phyloP scores from a whole-genome alignment of 495 filamentous ascomycete species.

The Podospora comata region DNA sequence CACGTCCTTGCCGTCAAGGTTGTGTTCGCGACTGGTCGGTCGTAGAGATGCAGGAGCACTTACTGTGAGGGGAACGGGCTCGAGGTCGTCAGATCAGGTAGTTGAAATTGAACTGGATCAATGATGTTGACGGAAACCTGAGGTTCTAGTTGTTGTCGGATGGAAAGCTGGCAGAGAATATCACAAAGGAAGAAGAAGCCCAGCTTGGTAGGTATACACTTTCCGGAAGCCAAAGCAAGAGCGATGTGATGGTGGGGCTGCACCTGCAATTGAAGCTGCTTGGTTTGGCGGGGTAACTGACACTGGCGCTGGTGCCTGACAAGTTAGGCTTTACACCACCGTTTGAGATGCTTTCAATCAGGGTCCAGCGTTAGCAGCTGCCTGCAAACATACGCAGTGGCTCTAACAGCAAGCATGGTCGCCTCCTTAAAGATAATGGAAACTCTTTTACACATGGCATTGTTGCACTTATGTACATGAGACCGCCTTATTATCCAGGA shows the following conservation, averaged over 20 bases:
- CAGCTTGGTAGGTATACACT: neutral
- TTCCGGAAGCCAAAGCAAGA: neutral
- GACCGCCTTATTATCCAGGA: neutral
- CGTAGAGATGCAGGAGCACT: neutral
- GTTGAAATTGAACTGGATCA: neutral
- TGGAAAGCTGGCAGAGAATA: neutral
- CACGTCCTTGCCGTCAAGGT: neutral
- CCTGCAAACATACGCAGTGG: neutral
- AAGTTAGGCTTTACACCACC: constrained; percentile 9
- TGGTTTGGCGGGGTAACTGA: constrained; percentile 18
- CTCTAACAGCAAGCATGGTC: neutral
- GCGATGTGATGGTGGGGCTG: constrained; percentile 21
- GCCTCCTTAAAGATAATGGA: neutral
- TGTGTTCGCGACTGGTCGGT: neutral
- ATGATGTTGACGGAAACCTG: neutral
- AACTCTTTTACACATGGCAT: neutral
- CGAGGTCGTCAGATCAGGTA: neutral
- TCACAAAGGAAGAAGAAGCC: constrained; percentile 4
- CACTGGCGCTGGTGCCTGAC: constrained; percentile 13
- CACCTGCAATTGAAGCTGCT: constrained; percentile 5
- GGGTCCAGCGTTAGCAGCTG: constrained; percentile 4
- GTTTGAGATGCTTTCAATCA: neutral
- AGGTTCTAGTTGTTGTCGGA: neutral
- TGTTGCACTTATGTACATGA: neutral
- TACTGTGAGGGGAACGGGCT: neutral